Evolutionary conservation across 257 asterid genomes (phyloP).

Genomic region (Przewalskia tangutica): DNA sequence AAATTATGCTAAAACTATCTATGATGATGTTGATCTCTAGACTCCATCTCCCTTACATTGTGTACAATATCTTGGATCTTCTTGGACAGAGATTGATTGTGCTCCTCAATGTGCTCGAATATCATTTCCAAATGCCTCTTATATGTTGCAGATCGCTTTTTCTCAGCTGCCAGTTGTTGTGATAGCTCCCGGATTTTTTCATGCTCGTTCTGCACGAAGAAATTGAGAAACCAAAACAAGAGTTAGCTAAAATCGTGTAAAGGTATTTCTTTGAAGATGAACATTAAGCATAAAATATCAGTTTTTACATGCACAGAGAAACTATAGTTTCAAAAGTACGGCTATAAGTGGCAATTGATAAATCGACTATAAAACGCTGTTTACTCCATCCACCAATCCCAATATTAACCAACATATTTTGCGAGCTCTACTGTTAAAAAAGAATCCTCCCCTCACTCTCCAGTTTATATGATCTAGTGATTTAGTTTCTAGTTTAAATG

Average conservation of each 20-base stretch:
- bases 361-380: background rate
- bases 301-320: background rate
- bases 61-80: constrained; percentile 66
- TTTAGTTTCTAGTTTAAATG: background rate
- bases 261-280: background rate
- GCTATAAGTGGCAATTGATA: too few relatives aligned
- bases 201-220: constrained; percentile 66
- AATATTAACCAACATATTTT: background rate
- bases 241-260: background rate
- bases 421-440: background rate
- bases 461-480: background rate
- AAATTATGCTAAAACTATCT: constrained; percentile 17
- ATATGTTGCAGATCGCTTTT: constrained; percentile 76
- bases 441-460: background rate
- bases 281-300: background rate
- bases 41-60: constrained; percentile 72
- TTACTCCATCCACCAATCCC: background rate
- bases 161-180: constrained; percentile 84
- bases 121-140: constrained; percentile 88
- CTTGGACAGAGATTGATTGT: constrained; percentile 69
- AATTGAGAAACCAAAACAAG: background rate
- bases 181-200: constrained; percentile 82
- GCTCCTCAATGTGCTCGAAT: constrained; percentile 87
- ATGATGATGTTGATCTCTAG: constrained; percentile 40
- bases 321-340: too few relatives aligned